Base-by-base conservation (phyloP, 441 rosid genomes). In the Breynia disticha region DNA sequence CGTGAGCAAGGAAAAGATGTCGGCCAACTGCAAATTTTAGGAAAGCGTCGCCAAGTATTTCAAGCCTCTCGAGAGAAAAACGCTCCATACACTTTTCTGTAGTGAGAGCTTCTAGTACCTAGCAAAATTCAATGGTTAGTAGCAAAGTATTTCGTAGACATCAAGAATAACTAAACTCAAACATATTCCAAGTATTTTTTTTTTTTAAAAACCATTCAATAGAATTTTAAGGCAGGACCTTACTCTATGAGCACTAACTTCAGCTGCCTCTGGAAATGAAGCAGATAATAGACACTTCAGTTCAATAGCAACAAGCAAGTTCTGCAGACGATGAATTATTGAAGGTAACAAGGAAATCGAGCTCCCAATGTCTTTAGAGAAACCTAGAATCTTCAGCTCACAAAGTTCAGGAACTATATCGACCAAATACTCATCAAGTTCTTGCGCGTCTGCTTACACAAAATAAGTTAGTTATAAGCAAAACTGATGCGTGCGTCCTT, bases 71-170 rank as follows among this genome's bases (percentile, higher is more conserved):
- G 68, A 93, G 91, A 57, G 97, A 93, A 71, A 93, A 72, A 45
- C 95, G 90, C 75, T 93, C 99, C 67, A 84, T 95, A 70, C 99
- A 93, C 66, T 74, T 89, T 79, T 93, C 99, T 48, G 99, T 86
- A 17, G 99, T 86, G 59, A 93, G 95, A 20, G 99, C 99, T 76
- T 89, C 90, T 16, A 93, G 76, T 64, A 93, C 74, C 99, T 93
- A 62, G 62, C 48, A 62, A 32, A 56, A 72, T 66, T 54, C 21
- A 67, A 56, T 53, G 64, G 53, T 32, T 63, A 39, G 19, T 15
- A 42, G 35, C 59, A 54, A 57, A 50, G 37, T 60, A 46, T 28
- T 56, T 60, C 52, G 16, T 46, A 32, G 46, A 52, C 58, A 42
- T 37, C 49, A 38, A 57, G 18, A 35, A 19, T 14, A 3, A n/a